A percentile compares a stretch with the other conserved stretches of the same genome.
phyloP scores from a whole-genome alignment of 2,329 filamentous ascomycete species.

The Zelopaecilomyces penicillatus region DNA sequence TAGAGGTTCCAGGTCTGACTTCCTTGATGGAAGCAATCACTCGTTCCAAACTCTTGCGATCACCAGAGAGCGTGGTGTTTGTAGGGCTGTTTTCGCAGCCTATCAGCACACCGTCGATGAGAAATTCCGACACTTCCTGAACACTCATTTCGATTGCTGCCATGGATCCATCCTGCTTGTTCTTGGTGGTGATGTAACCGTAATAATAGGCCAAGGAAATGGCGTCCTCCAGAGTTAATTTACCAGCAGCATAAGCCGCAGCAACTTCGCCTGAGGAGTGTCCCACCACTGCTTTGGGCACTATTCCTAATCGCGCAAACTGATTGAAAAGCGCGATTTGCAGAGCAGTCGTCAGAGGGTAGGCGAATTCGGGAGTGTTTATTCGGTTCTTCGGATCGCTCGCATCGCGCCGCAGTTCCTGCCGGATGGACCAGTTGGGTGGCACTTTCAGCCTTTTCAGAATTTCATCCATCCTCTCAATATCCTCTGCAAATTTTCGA shows the following conservation, averaged over 20 bases:
- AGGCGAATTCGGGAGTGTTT: conserved; percentile 31
- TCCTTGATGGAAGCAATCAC: conserved; percentile 22
- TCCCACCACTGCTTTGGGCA: conserved; percentile 12
- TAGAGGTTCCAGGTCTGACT: conserved; percentile 22
- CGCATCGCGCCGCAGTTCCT: conserved; percentile 4
- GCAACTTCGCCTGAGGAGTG: conserved; percentile 20
- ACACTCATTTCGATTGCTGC: conserved; percentile 21
- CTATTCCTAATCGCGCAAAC: conserved; percentile 19
- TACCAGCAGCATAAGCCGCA: conserved; percentile 15
- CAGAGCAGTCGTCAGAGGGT: conserved; percentile 45
- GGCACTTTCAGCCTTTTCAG: conserved; percentile 12
- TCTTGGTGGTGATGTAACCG: conserved; percentile 7
- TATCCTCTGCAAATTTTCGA: conserved; percentile 15
- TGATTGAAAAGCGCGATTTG: conserved; percentile 39
- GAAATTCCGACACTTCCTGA: conserved; percentile 13
- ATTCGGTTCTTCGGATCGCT: conserved; percentile 13
- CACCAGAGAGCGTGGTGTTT: conserved; percentile 29
- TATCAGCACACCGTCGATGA: conserved; percentile 8
- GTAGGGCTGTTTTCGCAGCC: conserved; percentile 36
- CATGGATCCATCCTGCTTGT: conserved; percentile 20
- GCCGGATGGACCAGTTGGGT: conserved; percentile 18
- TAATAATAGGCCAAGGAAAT: conserved; percentile 14
- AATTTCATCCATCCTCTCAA: conserved; percentile 6
- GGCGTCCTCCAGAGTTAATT: conserved; percentile 9
- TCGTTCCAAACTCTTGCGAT: conserved; percentile 18